These are phyloP conservation scores for Oryza australiensis DNA, from an alignment of 176 grass and related monocot species.

Conservation along the genomic window DNA sequence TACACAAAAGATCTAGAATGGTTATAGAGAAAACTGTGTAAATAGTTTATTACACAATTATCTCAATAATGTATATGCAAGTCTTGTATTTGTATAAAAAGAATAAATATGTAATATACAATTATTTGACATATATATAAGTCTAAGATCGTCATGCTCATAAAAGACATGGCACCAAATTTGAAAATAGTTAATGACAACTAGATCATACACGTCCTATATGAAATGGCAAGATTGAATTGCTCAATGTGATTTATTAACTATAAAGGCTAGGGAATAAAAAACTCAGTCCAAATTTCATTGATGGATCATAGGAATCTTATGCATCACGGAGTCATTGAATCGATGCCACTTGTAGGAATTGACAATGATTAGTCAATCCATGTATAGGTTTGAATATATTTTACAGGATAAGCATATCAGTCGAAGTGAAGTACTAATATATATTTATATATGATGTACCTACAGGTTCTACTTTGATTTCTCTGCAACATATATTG, in stretches of 20 bases:
- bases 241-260: too few relatives aligned
- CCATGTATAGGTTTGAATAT: background rate
- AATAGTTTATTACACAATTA: background rate
- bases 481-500: conserved; percentile 56
- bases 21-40: background rate
- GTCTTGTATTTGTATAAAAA: background rate
- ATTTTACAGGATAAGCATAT: background rate
- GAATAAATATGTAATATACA: background rate
- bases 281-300: too few relatives aligned
- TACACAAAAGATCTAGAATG: background rate
- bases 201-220: too few relatives aligned
- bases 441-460: background rate
- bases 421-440: background rate
- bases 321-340: background rate
- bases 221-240: too few relatives aligned
- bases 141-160: too few relatives aligned
- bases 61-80: background rate
- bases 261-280: too few relatives aligned
- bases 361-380: background rate
- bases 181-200: too few relatives aligned
- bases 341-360: background rate
- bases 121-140: background rate
- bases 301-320: background rate
- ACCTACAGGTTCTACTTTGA: conserved; percentile 71
- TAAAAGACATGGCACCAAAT: too few relatives aligned